Percentiles rank a stretch among this genome's conserved stretches.
Evolutionary conservation across 805 yeast species (phyloP).

Genomic region (Metschnikowia reukaufii): DNA sequence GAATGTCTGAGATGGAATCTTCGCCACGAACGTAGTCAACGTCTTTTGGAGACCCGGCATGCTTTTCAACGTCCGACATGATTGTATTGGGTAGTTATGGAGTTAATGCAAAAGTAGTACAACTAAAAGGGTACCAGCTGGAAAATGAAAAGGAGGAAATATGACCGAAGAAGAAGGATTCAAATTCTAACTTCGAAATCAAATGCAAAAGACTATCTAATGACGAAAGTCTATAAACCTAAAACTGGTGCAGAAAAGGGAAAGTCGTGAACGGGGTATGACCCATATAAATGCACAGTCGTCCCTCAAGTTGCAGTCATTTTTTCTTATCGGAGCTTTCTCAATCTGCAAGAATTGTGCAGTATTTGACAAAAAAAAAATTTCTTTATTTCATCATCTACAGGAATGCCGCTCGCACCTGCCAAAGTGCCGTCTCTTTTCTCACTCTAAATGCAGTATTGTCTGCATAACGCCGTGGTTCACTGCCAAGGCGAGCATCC

Average conservation of each 20-base stretch:
- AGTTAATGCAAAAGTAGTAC: conserved; percentile 1
- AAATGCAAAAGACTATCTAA: background rate
- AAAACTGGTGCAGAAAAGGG: background rate
- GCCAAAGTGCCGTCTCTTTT: conserved; percentile 6
- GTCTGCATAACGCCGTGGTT: conserved; percentile 4
- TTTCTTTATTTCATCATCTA: background rate
- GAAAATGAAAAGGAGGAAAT: background rate
- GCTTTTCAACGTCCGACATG: conserved; percentile 20
- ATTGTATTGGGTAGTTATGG: background rate
- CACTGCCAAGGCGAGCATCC: background rate
- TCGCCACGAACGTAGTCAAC: conserved; percentile 23
- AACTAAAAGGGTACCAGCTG: background rate
- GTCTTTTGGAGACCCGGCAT: conserved; percentile 18
- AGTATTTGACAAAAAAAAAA: conserved; percentile 1
- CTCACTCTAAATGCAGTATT: background rate
- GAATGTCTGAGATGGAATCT: conserved; percentile 15
- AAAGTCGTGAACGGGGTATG: background rate
- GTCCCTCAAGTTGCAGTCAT: background rate
- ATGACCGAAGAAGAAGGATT: background rate
- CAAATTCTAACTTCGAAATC: background rate
- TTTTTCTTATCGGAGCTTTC: background rate
- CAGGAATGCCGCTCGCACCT: conserved; percentile 5
- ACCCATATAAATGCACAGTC: conserved; percentile 4
- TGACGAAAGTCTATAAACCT: too few relatives aligned
- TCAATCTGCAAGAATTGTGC: background rate